phyloP scores from a whole-genome alignment of 176 grass and related monocot species.

The Triticum turgidum region DNA sequence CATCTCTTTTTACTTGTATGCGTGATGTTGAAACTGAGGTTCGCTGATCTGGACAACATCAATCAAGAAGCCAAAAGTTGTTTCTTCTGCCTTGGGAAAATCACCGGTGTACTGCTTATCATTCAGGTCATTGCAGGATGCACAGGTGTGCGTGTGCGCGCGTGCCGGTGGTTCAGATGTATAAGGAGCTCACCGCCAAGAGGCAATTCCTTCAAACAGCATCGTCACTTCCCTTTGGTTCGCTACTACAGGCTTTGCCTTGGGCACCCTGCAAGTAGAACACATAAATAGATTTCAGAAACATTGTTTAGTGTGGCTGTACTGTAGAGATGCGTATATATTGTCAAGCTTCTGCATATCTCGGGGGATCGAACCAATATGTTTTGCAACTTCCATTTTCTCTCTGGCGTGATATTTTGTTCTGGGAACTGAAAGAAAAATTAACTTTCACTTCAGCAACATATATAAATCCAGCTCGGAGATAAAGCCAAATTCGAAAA shows the following conservation, averaged over 20 bases:
- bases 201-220: too few relatives aligned
- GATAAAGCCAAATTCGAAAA: too few relatives aligned
- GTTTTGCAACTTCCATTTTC: slow-evolving; percentile 1
- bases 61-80: too few relatives aligned
- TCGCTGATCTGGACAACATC: too few relatives aligned
- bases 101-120: too few relatives aligned
- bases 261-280: background rate
- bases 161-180: too few relatives aligned
- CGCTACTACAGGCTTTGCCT: background rate
- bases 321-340: background rate
- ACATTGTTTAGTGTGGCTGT: background rate
- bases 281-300: background rate
- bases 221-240: background rate
- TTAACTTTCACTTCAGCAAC: background rate
- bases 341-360: background rate
- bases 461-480: background rate
- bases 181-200: too few relatives aligned
- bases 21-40: too few relatives aligned
- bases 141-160: too few relatives aligned
- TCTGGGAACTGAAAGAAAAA: background rate
- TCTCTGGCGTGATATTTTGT: background rate
- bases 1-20: too few relatives aligned
- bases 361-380: background rate
- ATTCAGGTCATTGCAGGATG: too few relatives aligned
- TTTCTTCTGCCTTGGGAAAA: too few relatives aligned